These are phyloP conservation scores for Gymnopus androsaceus DNA, from an alignment of 1,284 basidiomycete genomes.

Conservation along the genomic window DNA sequence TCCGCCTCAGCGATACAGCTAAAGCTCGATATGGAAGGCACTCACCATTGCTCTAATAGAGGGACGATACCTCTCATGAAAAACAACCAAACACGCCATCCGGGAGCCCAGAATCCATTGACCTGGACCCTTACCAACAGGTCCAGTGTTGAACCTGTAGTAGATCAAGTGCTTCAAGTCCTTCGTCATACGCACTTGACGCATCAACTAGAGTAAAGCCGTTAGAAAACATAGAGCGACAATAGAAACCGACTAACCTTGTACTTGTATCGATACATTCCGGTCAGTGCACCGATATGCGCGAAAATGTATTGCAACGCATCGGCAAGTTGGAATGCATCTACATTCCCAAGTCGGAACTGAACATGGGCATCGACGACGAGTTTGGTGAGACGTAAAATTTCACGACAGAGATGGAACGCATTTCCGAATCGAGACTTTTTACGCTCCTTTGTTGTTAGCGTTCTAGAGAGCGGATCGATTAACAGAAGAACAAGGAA, in stretches of 20 bases:
- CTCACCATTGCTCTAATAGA: slow-evolving; percentile 89
- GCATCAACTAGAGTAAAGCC: slow-evolving; percentile 72
- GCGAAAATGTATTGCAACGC: slow-evolving; percentile 98
- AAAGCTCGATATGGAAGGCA: slow-evolving; percentile 4
- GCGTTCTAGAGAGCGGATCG: slow-evolving; percentile 67
- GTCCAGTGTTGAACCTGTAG: slow-evolving; percentile 99
- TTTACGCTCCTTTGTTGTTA: slow-evolving; percentile 99
- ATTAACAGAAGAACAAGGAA: not conserved
- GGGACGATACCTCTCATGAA: slow-evolving; percentile 99
- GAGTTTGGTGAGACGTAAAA: slow-evolving; percentile 95
- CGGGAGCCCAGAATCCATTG: slow-evolving; percentile 99
- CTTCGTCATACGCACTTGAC: slow-evolving; percentile 99
- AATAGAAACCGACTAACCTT: slow-evolving; percentile 56
- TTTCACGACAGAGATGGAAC: slow-evolving; percentile 97
- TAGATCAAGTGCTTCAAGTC: slow-evolving; percentile 98
- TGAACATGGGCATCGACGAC: slow-evolving; percentile 99
- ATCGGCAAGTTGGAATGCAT: slow-evolving; percentile 99
- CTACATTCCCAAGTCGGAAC: slow-evolving; percentile 97
- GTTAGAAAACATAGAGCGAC: slow-evolving; percentile 13
- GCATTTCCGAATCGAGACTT: slow-evolving; percentile 99
- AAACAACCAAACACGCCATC: slow-evolving; percentile 99
- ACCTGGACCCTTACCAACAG: slow-evolving; percentile 98
- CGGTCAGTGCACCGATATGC: slow-evolving; percentile 96
- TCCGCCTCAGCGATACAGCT: not conserved
- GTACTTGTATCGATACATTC: slow-evolving; percentile 99